Conservation (phyloP, 139 green algal genomes). For the Asterochloris sp. region DNA sequence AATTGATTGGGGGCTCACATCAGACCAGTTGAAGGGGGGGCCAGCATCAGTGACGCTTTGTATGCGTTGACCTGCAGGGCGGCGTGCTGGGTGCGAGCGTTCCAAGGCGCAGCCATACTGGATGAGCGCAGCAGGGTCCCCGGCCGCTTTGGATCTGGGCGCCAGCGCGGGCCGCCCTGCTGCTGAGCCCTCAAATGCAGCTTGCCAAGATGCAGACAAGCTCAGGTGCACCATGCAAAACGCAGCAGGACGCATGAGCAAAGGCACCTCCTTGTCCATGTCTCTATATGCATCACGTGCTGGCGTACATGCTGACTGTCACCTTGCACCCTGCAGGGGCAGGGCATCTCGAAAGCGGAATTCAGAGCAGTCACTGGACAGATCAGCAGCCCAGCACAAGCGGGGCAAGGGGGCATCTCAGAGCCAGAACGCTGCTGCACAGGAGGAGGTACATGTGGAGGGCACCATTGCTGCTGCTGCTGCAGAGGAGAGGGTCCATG, state of each 20-base stretch:
- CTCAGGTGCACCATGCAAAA: too few species aligned
- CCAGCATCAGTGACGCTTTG: neutral
- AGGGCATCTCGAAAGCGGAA: too few species aligned
- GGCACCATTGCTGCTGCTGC: neutral
- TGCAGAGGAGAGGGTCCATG: neutral
- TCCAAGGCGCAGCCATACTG: constrained; percentile 11
- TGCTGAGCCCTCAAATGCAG: neutral
- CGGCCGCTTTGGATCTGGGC: neutral
- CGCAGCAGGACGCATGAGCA: too few species aligned
- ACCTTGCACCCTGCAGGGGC: too few species aligned
- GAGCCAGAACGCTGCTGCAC: neutral
- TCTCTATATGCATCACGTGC: too few species aligned
- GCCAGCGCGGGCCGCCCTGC: neutral
- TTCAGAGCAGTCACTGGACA: neutral
- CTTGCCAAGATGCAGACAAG: neutral
- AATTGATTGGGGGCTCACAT: neutral
- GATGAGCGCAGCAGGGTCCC: neutral
- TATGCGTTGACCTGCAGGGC: neutral
- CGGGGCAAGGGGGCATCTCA: neutral
- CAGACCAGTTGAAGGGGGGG: neutral
- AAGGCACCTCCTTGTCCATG: too few species aligned
- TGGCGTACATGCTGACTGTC: too few species aligned
- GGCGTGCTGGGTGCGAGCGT: neutral
- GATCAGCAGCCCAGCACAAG: neutral
- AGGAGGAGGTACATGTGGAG: neutral